A percentile compares a stretch with the other conserved stretches of the same genome.
phyloP scores from a whole-genome alignment of 805 yeast species.

The Sugiyamaella chiloensis region DNA sequence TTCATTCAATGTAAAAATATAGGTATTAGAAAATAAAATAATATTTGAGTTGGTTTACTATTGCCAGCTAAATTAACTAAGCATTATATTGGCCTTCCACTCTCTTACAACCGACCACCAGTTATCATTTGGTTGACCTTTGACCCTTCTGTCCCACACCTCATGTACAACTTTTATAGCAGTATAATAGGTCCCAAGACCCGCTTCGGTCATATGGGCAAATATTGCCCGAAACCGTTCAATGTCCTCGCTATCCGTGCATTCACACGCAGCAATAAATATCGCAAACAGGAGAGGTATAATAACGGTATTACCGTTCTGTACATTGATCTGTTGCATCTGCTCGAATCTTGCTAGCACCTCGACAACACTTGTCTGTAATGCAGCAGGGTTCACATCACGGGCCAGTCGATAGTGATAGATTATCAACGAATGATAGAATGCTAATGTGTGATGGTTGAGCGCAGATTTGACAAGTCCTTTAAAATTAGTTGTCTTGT shows the following conservation, averaged over 20 bases:
- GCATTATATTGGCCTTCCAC: conserved; percentile 83
- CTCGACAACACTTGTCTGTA: conserved; percentile 60
- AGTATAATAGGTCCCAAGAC: conserved; percentile 81
- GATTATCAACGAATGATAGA: conserved; percentile 66
- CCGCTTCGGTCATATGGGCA: conserved; percentile 45
- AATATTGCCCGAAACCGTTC: conserved; percentile 64
- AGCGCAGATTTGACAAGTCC: conserved; percentile 56
- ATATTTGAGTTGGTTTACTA: neutral
- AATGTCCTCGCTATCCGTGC: conserved; percentile 42
- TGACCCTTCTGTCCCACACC: conserved; percentile 73
- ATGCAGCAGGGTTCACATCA: conserved; percentile 48
- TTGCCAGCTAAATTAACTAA: conserved; percentile 35
- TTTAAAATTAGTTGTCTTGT: conserved; percentile 23
- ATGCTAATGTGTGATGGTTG: conserved; percentile 76
- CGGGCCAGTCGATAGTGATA: conserved; percentile 67
- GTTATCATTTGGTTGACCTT: conserved; percentile 54
- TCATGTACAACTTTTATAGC: conserved; percentile 82
- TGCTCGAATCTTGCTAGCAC: conserved; percentile 63
- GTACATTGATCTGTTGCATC: conserved; percentile 54
- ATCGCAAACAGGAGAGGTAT: conserved; percentile 88
- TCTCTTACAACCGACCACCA: conserved; percentile 80
- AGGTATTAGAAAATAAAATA: neutral
- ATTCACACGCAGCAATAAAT: conserved; percentile 82
- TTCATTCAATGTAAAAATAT: no score
- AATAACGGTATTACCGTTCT: conserved; percentile 51